A percentile compares a stretch with the other conserved stretches of the same genome.
Evolutionary conservation across 2,329 filamentous ascomycete species (phyloP).

Genomic region (Pyrenochaeta sp.): DNA sequence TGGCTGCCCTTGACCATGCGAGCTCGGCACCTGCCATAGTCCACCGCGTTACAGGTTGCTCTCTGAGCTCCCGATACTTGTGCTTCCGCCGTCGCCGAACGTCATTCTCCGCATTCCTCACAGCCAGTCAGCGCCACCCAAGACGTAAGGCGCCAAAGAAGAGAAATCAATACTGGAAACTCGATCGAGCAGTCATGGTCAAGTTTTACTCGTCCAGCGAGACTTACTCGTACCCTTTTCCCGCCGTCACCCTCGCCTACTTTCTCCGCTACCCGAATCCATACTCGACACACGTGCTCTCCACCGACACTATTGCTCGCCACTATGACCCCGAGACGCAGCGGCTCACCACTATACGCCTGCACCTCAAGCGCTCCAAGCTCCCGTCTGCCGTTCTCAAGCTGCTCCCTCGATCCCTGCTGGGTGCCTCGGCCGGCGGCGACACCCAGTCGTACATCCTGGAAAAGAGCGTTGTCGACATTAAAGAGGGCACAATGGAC

Average conservation of each 20-base stretch:
- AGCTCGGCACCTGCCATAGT: slow-evolving; percentile 28
- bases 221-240: slow-evolving; percentile 81
- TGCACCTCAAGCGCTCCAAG: slow-evolving; percentile 83
- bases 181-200: slow-evolving; percentile 54
- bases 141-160: background rate
- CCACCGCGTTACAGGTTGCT: slow-evolving; percentile 26
- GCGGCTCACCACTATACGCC: slow-evolving; percentile 77
- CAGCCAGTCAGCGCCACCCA: too few relatives aligned
- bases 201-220: slow-evolving; percentile 66
- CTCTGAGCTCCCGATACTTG: too few relatives aligned
- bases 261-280: slow-evolving; percentile 90
- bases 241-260: slow-evolving; percentile 85
- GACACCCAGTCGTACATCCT: slow-evolving; percentile 81
- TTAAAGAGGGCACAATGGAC: slow-evolving; percentile 82
- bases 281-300: slow-evolving; percentile 81
- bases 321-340: slow-evolving; percentile 76
- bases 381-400: slow-evolving; percentile 78
- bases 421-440: slow-evolving; percentile 64
- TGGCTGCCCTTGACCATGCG: slow-evolving; percentile 40
- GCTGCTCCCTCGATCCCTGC: slow-evolving; percentile 72
- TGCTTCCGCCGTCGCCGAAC: too few relatives aligned
- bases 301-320: slow-evolving; percentile 81
- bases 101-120: too few relatives aligned
- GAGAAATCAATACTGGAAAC: too few relatives aligned
- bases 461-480: slow-evolving; percentile 79